Evolutionary conservation across 1,284 basidiomycete species (phyloP), one percentile per base, ranked within the genome.

Genomic region (Rhizoctonia solani): DNA sequence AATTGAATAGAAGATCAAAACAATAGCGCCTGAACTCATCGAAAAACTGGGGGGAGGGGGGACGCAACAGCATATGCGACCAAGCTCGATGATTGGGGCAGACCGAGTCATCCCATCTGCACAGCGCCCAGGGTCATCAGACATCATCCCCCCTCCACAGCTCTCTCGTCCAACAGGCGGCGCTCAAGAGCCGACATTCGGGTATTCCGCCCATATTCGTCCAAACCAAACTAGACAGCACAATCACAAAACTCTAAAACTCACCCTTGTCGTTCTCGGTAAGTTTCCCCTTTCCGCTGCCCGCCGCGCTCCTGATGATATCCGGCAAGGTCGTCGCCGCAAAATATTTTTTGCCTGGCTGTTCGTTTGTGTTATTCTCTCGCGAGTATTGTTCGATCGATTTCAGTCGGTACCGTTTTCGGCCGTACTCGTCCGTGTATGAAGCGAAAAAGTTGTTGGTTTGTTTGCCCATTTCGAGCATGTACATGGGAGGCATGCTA

Each of bases 301-400:
- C 88, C 21, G 95, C 94, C 66, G 97, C 95, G 67, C 91, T 92
- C 77, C 94, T 94, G 77, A 99, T 91, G 74, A 99, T 97, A 69
- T 99, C 96, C 3, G 92, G 93, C 54, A 99, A 79, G 21, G 93
- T 90, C 16, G 87, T 93, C 25, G 95, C 93, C 76, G 95, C 94
- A 83, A 99, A 99, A 78, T 99, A 99, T 77, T 98, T 95, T 77
- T 99, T 98, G 73, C 93, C 95, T 0, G 95, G 95, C 76, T 97
- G 95, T 76, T 99, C 96, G 72, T 95, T 90, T 8, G 91, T 90
- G 70, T 92, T 92, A 78, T 97, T 95, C 77, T 99, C 96, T 53
- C 89, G 85, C 5, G 93, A 92, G 76, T 98, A 99, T 77, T 98
- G 95, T 70, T 98, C 95, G 71, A 98, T 80, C 59, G 86, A 86